Evolutionary conservation across 1,284 basidiomycete genomes (phyloP), one percentile per base, ranked within the genome.

Genomic region (Tylopilus sp.): DNA sequence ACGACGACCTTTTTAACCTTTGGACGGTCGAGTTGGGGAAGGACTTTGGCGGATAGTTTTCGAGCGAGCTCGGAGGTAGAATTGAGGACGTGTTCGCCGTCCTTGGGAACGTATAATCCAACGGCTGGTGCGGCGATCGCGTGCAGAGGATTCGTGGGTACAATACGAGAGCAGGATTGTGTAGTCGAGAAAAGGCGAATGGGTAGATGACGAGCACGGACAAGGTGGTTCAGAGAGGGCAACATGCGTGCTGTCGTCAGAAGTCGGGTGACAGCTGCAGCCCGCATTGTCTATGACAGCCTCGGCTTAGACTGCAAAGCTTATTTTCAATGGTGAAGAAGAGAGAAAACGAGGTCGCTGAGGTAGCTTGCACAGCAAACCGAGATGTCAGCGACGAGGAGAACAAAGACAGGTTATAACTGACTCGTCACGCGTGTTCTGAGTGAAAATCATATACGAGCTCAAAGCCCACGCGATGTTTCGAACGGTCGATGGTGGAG

Each of bases 1-100:
- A 99, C 92, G 53, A 99, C 80, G 43, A 99, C 97, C 68, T 96
- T 97, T 68, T 89, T 86, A 41, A 99, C 96, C 60, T 97, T 85
- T 23, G 92, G 88, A 29, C 88, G 82, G 33, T 86, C 83, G 30
- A 94, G 76, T 62, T 90, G 89, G 34, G 92, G 91, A 16, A 97
- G 77, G 40, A 97, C 94, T 61, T 87, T 90, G 18, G 93, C 91
- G 10, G 92, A 96, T 52, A 97, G 86, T 66, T 81, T 86, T 59
- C 92, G 83, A 15, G 94, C 94, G 49, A 97, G 77, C 63, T 96
- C 93, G 9, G 92, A 96, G 2, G 94, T 90, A 1, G 92, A 93
- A 69, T 85, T 94, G 63, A 96, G 78, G 49, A 92, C 89, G 53
- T 89, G 86, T 65, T 89, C 86, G 41, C 80, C 85, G 40, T 86